Percentiles rank a stretch among this genome's conserved stretches.
These are phyloP conservation scores for Acanthamoeba royreba DNA, from an alignment of 208 protist species.

Conservation along the genomic window DNA sequence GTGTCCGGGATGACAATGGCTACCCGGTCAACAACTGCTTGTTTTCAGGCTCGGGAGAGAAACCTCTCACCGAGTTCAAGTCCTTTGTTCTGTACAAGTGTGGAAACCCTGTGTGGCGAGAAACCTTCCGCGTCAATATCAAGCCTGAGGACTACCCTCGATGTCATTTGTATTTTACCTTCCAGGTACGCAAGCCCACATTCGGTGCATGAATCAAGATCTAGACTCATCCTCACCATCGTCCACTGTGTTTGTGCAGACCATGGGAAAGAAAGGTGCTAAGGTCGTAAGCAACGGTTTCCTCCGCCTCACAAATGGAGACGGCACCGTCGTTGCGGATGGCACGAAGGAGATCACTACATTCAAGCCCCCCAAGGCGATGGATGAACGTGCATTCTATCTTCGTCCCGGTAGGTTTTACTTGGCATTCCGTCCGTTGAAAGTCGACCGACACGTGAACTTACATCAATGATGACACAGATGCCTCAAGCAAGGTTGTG, in stretches of 20 bases:
- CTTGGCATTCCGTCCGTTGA: not conserved
- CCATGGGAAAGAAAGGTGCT: conserved; percentile 28
- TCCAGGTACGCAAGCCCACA: not conserved
- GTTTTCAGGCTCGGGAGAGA: not conserved
- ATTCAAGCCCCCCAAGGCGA: not conserved
- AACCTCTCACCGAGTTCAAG: conserved; percentile 11
- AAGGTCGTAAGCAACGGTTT: conserved; percentile 43
- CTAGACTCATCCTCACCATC: no score
- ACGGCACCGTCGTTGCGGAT: conserved; percentile 14
- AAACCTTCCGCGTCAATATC: not conserved
- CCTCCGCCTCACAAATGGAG: not conserved
- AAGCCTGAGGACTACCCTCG: not conserved
- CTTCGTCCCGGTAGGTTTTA: not conserved
- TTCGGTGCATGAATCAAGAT: not conserved
- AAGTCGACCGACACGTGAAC: not conserved
- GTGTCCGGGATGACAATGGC: conserved; percentile 38
- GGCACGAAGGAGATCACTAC: not conserved
- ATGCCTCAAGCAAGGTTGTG: not conserved
- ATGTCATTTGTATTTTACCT: conserved; percentile 31
- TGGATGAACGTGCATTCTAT: conserved; percentile 33
- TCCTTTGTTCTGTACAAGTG: conserved; percentile 26
- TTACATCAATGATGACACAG: no score
- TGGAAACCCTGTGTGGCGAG: not conserved
- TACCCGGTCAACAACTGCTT: not conserved
- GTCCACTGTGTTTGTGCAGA: not conserved